Base-by-base conservation (phyloP, 176 grass and related monocot genomes). In the Lolium rigidum region DNA sequence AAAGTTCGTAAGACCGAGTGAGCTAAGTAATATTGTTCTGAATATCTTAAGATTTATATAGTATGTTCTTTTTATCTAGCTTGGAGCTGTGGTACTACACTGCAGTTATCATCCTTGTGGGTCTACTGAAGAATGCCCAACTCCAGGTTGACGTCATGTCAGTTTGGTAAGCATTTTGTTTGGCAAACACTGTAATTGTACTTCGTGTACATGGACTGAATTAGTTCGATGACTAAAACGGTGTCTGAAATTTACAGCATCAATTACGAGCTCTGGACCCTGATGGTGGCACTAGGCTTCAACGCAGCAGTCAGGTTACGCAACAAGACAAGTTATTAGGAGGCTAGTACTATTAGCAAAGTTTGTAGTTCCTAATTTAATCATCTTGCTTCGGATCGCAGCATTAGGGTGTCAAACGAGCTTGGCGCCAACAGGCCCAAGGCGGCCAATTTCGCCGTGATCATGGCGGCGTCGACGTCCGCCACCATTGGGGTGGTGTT, bases 11-110 rank as follows among this genome's bases (percentile, higher is more conserved):
- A n/a, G n/a, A n/a, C n/a, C n/a, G n/a, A n/a, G n/a, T n/a, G n/a
- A n/a, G n/a, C n/a, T n/a, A n/a, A 39, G 5, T 39, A 39, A 5
- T 39, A 39, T 39, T 39, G 38, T 39, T 39, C 38, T 39, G 38
- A 39, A 39, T 39, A 39, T 39, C 38, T 39, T 5, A 39, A 39
- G 38, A 39, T 39, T 2, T 39, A n/a, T n/a, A n/a, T n/a, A n/a
- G n/a, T n/a, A n/a, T n/a, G n/a, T n/a, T n/a, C n/a, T 39, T 39
- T 2, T 5, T 39, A 39, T 39, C 38, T 66, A 97, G 95, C 84
- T 91, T 97, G 88, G 95, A 97, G 89, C 85, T 97, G 2, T 97
- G 95, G 95, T 97, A 97, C 81, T 94, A 95, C 81, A 93, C 90
- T 41, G 91, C 93, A 60, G 85, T 97, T 70, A 78, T 97, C 56